Base-by-base conservation (phyloP, 2,329 filamentous ascomycete species). In the Orbilia blumenaviensis region DNA sequence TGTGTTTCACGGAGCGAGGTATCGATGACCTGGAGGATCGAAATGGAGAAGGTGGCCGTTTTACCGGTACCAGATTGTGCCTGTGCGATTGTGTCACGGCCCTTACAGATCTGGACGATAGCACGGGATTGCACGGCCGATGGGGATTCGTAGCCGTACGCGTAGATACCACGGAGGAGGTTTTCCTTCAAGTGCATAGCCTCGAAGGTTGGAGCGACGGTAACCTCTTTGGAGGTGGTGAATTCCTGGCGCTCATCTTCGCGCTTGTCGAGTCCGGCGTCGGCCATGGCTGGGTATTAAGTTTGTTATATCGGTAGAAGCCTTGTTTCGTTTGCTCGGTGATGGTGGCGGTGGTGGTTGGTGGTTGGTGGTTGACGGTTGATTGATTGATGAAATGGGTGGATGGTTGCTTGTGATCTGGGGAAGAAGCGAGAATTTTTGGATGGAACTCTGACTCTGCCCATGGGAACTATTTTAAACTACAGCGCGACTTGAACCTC, bases 41-140 rank as follows among this genome's bases (percentile, higher is more conserved):
- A 95, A 84, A 97, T 97, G 58, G 93, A 94, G 84, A 97, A 97
- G 36, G 94, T 97, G 32, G 94, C 94, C 2, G 94, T 97, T 87
- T 97, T 97, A 86, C 94, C 94, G 63, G 94, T 97, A 84, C 94
- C 94, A 50, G 94, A 97, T 84, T 98, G 95, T 18, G 95, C 95
- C 83, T 99, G 95, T 16, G 95, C 95, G 82, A 99, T 99, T 78
- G 95, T 98, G 84, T 99, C 95, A 84, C 95, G 93, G 79, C 95
- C 95, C 85, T 98, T 98, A 89, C 95, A 99, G 82, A 99, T 92
- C 85, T 98, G 95, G 58, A 99, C 95, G 82, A 99, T 99, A 63
- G 95, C 95, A 82, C 95, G 92, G 79, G 94, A 97, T 85, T 99
- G 95, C 16, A 99, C 94, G 12, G 95, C 95, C 0, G 95, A 99